Evolutionary conservation across 2,329 filamentous ascomycete species (phyloP).

Genomic region (Ceratocystiopsis minuta): DNA sequence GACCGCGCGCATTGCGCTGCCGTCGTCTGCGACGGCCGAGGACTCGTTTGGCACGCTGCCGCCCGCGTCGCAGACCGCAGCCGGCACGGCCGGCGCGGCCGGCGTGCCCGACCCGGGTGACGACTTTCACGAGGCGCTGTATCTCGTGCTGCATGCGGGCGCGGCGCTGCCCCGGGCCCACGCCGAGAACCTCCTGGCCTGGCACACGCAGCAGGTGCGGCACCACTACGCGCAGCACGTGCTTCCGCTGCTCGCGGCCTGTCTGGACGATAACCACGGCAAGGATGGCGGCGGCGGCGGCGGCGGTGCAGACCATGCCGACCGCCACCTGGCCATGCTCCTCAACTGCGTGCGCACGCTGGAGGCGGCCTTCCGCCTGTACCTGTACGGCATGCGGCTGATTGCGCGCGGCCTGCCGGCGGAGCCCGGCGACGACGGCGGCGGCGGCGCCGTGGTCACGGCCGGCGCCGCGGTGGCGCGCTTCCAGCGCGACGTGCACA

Average conservation of each 20-base stretch:
- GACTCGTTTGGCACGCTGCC: conserved; percentile 33
- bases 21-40: conserved; percentile 34
- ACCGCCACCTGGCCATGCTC: conserved; percentile 23
- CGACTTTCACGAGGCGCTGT: conserved; percentile 34
- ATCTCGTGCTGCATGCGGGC: conserved; percentile 32
- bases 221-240: conserved; percentile 43
- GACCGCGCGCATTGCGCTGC: conserved; percentile 37
- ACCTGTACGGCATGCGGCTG: conserved; percentile 34
- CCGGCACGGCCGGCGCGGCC: conserved; percentile 19
- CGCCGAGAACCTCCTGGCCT: conserved; percentile 38
- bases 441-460: neutral
- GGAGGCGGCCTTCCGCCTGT: conserved; percentile 40
- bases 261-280: conserved; percentile 12
- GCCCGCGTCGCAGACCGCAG: conserved; percentile 18
- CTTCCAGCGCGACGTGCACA: conserved; percentile 44
- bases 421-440: neutral
- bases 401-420: conserved; percentile 28
- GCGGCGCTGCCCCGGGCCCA: conserved; percentile 28
- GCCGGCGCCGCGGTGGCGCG: conserved; percentile 18
- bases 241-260: conserved; percentile 33
- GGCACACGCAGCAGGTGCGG: conserved; percentile 43
- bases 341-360: conserved; percentile 34
- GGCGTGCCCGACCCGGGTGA: conserved; percentile 20
- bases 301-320: no score
- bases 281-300: no score